These are phyloP conservation scores for Epichloe gansuensis DNA, from an alignment of 2,329 filamentous ascomycete genomes.

Conservation along the genomic window DNA sequence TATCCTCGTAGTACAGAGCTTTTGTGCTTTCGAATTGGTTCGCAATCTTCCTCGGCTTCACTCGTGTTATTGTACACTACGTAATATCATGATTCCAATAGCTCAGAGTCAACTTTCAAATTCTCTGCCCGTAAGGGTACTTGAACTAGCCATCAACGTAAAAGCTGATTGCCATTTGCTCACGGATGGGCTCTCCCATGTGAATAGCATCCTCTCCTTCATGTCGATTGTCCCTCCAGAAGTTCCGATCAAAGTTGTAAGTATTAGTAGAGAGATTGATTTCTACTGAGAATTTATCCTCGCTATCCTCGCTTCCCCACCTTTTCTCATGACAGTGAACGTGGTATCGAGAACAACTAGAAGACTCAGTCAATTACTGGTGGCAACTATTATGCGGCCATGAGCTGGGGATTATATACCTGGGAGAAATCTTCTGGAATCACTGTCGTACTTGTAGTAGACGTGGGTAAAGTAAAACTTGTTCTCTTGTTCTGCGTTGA, in stretches of 20 bases:
- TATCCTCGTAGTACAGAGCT: no score
- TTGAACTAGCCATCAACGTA: background rate
- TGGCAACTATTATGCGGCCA: background rate
- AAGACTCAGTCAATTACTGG: background rate
- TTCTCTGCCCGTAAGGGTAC: no score
- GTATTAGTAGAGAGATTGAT: background rate
- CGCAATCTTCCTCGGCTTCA: no score
- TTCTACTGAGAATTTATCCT: background rate
- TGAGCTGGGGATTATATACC: background rate
- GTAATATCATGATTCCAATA: no score
- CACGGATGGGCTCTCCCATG: constrained; percentile 1
- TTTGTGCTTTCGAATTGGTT: no score
- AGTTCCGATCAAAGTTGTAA: background rate
- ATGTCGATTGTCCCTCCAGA: constrained; percentile 1
- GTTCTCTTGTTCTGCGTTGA: background rate
- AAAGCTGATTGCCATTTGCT: background rate
- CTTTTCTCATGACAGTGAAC: background rate
- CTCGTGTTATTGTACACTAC: no score
- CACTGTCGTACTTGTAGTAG: background rate
- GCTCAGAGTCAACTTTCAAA: no score
- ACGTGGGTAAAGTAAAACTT: background rate
- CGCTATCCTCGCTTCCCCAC: background rate
- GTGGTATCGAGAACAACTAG: background rate
- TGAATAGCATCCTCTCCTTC: background rate
- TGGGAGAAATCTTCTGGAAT: background rate